Evolutionary conservation across 2,329 filamentous ascomycete species (phyloP), one percentile per base, ranked within the genome.

Genomic region (Colletotrichum navitas): DNA sequence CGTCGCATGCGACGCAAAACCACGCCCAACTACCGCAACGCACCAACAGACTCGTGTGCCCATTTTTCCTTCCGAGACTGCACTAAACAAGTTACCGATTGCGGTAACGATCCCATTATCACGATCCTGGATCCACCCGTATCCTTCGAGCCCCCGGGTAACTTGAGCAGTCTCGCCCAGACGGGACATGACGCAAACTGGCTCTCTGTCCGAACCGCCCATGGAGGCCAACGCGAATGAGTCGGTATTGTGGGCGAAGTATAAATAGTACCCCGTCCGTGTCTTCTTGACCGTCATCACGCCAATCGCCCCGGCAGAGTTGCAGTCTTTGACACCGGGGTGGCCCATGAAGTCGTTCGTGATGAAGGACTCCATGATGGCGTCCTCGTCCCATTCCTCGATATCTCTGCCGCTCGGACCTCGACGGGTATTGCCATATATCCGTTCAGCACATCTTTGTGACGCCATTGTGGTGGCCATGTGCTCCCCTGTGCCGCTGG

Each of bases 241-340:
- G 79, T 98, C 95, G 0, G 96, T 99, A 78, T 98, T 99, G 85
- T 99, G 96, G 1, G 93, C 95, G 83, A 97, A 99, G 81, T 95
- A 95, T 63, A 99, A 88, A 78, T 93, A 94, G 74, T 94, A 90
- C 1, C 94, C 94, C 29, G 89, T 86, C 16, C 85, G 85, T 0
- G 89, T 92, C 84, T 94, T 96, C 84, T 98, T 98, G 76, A 98
- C 93, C 0, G 91, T 91, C 85, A 99, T 91, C 69, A 97, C 89
- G 2, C 96, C 96, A 77, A 99, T 97, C 39, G 95, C 95, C 3
- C 93, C 94, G n/a, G 90, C 86, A 14, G 94, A 95, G 66, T 91
- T 89, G 76, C 94, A 96, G 76, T 92, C 86, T 75, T 85, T 87
- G 73, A 99, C 95, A 62, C 94, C 94, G 0, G 94, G 93, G 79